Evolutionary conservation across 768 basidiomycete species (phyloP).

Genomic region (Tricholoma bakamatsutake): DNA sequence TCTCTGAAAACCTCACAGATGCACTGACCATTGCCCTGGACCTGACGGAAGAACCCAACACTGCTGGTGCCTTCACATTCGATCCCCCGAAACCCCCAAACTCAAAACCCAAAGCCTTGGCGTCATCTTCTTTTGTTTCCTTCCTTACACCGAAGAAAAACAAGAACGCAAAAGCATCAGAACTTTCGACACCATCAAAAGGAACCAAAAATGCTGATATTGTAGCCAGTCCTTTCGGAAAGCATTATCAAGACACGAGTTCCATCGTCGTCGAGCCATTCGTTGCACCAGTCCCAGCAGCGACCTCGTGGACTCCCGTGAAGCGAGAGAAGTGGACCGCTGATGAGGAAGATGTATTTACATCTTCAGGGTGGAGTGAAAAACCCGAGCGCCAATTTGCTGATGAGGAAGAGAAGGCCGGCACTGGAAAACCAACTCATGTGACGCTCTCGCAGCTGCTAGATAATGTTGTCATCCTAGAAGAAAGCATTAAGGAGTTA

Average conservation of each 20-base stretch:
- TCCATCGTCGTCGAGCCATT: conserved; percentile 69
- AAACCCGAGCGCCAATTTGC: conserved; percentile 13
- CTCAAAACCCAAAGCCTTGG: conserved; percentile 46
- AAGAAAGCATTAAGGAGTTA: conserved; percentile 93
- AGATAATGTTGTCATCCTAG: conserved; percentile 92
- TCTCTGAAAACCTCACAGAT: conserved; percentile 88
- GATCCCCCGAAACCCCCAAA: conserved; percentile 32
- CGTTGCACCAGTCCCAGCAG: conserved; percentile 50
- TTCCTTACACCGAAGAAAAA: conserved; percentile 77
- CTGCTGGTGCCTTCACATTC: conserved; percentile 15
- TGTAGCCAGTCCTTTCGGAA: conserved; percentile 73
- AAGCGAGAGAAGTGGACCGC: conserved; percentile 44
- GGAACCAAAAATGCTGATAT: conserved; percentile 32
- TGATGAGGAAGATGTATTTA: conserved; percentile 72
- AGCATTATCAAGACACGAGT: conserved; percentile 78
- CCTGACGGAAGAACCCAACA: conserved; percentile 40
- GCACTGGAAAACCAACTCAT: conserved; percentile 25
- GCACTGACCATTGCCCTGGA: conserved; percentile 75
- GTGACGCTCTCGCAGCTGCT: conserved; percentile 80
- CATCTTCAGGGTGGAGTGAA: conserved; percentile 30
- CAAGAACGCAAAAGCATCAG: conserved; percentile 32
- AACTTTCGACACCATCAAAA: conserved; percentile 43
- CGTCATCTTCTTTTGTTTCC: conserved; percentile 62
- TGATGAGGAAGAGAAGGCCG: conserved; percentile 23
- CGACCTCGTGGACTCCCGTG: conserved; percentile 60